Base-by-base conservation (phyloP, 2,329 filamentous ascomycete species). In the Cercospora sp. region DNA sequence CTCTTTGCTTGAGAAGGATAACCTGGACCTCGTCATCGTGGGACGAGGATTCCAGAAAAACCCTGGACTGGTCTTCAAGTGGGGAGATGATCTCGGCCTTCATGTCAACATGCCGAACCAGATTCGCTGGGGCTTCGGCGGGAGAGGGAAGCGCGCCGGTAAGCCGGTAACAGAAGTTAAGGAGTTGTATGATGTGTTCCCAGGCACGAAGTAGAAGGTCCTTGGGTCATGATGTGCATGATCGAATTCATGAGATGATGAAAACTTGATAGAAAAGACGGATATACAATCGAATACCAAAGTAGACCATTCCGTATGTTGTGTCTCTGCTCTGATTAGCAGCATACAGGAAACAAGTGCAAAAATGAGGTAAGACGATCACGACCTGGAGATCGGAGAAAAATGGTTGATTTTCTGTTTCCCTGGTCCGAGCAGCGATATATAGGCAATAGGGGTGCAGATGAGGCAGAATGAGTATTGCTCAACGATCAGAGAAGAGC, bases 41-140 rank as follows among this genome's bases (percentile, higher is more conserved):
- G 94, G 87, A 0, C 84, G 92, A 65, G 90, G 91, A 75, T 95
- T 95, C 79, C 84, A 96, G 80, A 88, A 92, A 61, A 72, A 72
- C 16, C 70, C 70, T 3, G 70, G 70, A 2, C 88, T 93, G 76
- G 70, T 75, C 5, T 87, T 92, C 80, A 85, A 86, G 36, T 89
- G 87, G 70, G 93, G 92, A 0, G 86, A 91, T 69, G 87, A 93
- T 71, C 81, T 96, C 33, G 88, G 87, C 9, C 88, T 94, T 3
- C 82, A 87, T 67, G 87, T 94, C 5, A 83, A 89, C 73, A 90
- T 90, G 87, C 87, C 93, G 0, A 87, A 88, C 71, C 92, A 96
- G 79, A 88, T 88, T 60, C 79, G 85, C n/a, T 88, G 86, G 86
- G 85, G 84, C 9, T 87, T 87, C 69, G 82, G 79, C 16, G 83